These are phyloP conservation scores for Hypoxylon sp. DNA, from an alignment of 2,329 filamentous ascomycete genomes.

Conservation along the genomic window DNA sequence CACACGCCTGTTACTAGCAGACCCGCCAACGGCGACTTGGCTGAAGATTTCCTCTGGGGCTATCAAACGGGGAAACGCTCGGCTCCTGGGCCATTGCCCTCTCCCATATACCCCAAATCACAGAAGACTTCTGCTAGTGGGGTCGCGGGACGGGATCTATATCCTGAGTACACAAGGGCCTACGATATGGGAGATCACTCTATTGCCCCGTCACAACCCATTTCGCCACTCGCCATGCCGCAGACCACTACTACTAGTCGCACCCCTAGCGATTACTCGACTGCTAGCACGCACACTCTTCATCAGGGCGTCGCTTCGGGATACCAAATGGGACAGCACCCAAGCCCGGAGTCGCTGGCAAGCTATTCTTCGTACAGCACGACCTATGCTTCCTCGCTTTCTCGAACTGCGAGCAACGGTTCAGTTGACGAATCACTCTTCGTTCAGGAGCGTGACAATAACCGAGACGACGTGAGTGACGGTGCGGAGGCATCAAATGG, in stretches of 20 bases:
- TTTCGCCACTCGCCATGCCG: neutral
- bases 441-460: constrained; percentile 10
- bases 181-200: neutral
- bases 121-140: neutral
- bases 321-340: neutral
- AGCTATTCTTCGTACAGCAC: neutral
- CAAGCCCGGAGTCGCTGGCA: neutral
- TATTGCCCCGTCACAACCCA: neutral
- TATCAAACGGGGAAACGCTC: constrained; percentile 26
- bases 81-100: neutral
- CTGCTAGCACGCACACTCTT: neutral
- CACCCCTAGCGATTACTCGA: neutral
- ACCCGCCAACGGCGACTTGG: neutral
- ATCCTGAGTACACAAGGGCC: neutral
- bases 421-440: constrained; percentile 28
- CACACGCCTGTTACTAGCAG: neutral
- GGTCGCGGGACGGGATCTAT: neutral
- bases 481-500: neutral
- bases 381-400: neutral
- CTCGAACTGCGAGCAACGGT: neutral
- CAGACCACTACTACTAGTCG: neutral
- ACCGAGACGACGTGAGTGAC: neutral
- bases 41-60: constrained; percentile 14
- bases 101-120: neutral
- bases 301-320: neutral